Conservation (phyloP, 2,329 filamentous ascomycete species). For the Colletotrichum costaricense region DNA sequence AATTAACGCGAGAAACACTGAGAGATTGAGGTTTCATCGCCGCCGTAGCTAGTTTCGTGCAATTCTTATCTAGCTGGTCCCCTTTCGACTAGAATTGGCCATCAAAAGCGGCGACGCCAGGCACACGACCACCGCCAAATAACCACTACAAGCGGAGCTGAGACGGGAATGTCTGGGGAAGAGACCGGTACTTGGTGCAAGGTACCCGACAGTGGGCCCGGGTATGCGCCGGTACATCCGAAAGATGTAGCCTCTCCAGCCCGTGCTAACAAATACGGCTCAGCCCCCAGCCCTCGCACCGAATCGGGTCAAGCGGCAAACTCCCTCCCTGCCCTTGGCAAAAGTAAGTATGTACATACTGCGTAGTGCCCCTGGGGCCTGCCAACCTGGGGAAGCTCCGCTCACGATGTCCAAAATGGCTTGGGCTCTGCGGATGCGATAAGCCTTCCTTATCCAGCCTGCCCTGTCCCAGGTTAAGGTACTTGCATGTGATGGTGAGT, state of each 20-base stretch:
- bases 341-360: too few relatives aligned
- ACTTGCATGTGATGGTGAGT: constrained; percentile 3
- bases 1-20: not conserved
- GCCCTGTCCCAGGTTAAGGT: not conserved
- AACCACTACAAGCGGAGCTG: not conserved
- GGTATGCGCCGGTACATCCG: constrained; percentile 11
- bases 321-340: not conserved
- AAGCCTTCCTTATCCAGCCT: not conserved
- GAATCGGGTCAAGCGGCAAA: constrained; percentile 20
- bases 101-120: not conserved
- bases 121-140: not conserved
- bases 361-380: not conserved
- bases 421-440: not conserved
- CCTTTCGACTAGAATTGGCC: not conserved
- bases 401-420: not conserved
- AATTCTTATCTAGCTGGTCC: not conserved
- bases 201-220: constrained; percentile 15
- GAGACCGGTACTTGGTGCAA: not conserved
- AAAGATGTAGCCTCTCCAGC: not conserved
- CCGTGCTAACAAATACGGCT: not conserved
- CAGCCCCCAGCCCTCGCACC: constrained; percentile 8
- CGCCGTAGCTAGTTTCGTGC: too few relatives aligned
- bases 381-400: not conserved
- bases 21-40: not conserved
- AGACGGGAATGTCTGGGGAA: not conserved